Base-by-base conservation (phyloP, 768 basidiomycete species). In the Podaxis sp. region DNA sequence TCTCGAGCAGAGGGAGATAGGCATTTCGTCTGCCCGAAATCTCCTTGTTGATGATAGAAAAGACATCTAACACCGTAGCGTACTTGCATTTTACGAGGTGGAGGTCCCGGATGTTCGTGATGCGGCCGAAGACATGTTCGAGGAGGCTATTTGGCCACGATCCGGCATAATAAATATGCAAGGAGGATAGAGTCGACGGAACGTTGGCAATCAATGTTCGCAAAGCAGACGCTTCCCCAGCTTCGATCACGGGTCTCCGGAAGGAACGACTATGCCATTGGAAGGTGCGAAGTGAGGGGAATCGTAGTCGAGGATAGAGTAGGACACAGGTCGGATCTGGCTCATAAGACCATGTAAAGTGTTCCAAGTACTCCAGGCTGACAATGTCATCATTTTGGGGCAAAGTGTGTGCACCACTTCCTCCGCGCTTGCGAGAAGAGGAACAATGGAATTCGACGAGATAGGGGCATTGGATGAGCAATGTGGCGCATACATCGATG, bases 11-110 rank as follows among this genome's bases (percentile, higher is more conserved):
- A 36, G 30, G 30, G 10, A 48, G 57, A 20, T 2, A 37, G 20
- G 30, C 12, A 44, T 7, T 6, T 10, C n/a, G 37, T n/a, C 15
- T 22, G 4, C 24, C 44, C 12, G 15, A 17, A 33, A 49, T 46
- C 6, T 20, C 17, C 3, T 33, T 12, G 26, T 48, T 49, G 57
- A 58, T 26, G 12, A 58, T 15, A n/a, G 57, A 48, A 8, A 50
- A 20, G 2, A 30, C n/a, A 17, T 58, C 28, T n/a, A 58, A 20
- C 4, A 49, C 57, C 4, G 33, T 30, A 17, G 44, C 5, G 44
- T 48, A 58, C 28, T 22, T 49, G 46, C 57, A 58, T 33, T 58
- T 33, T n/a, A 20, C n/a, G n/a, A 58, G 20, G 57, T 58, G 57
- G 11, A 58, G 2, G 8, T 36, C n/a, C 13, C 28, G 41, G n/a